Evolutionary conservation across 2,329 filamentous ascomycete species (phyloP).

Genomic region (Colletotrichum liriopes): DNA sequence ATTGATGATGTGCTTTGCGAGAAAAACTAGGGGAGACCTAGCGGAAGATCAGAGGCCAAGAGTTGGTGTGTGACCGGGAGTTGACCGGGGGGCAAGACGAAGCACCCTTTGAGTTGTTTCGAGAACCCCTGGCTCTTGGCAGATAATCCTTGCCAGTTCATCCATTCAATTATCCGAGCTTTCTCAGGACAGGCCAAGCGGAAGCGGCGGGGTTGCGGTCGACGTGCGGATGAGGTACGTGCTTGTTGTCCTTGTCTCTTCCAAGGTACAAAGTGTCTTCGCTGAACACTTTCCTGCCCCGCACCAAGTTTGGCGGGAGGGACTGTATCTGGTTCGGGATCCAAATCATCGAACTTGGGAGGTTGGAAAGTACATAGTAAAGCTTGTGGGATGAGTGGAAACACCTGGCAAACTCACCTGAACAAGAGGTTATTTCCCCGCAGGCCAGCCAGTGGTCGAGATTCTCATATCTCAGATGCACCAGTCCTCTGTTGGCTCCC

Average conservation of each 20-base stretch:
- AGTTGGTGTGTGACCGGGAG: conserved; percentile 16
- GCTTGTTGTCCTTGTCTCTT: background rate
- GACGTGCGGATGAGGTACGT: background rate
- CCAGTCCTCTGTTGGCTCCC: conserved; percentile 17
- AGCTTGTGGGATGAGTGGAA: background rate
- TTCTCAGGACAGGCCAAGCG: conserved; percentile 12
- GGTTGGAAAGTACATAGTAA: background rate
- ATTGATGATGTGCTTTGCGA: conserved; percentile 34
- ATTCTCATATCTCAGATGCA: conserved; percentile 9
- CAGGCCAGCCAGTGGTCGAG: conserved; percentile 1
- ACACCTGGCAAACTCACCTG: background rate
- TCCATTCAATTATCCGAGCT: conserved; percentile 32
- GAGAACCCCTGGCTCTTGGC: conserved; percentile 6
- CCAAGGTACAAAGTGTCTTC: background rate
- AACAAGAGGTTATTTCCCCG: conserved; percentile 7
- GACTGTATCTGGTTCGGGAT: background rate
- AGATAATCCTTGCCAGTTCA: conserved; percentile 10
- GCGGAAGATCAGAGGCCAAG: conserved; percentile 23
- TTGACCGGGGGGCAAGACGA: conserved; percentile 2
- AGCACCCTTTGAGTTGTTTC: background rate
- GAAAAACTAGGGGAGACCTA: conserved; percentile 2
- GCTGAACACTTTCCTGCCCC: background rate
- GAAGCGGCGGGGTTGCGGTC: conserved; percentile 8
- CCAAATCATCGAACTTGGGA: background rate
- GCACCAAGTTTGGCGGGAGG: background rate